Conservation (phyloP, 1,284 basidiomycete species). For the Sporisorium reilianum region DNA sequence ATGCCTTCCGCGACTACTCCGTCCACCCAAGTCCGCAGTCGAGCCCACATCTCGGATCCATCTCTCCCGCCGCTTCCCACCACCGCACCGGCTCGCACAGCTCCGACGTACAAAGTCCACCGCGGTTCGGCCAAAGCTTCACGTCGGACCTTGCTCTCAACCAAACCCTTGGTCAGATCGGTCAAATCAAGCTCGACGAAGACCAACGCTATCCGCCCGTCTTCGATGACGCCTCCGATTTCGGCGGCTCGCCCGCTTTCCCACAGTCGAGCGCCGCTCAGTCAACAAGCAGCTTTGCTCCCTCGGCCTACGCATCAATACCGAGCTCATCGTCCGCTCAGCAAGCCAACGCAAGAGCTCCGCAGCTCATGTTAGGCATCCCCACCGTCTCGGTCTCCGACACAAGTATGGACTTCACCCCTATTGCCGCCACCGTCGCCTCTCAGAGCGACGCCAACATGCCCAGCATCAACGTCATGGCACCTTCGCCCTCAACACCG, state of each 20-base stretch:
- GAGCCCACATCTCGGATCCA: constrained; percentile 25
- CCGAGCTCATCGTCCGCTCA: constrained; percentile 6
- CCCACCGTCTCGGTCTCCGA: constrained; percentile 43
- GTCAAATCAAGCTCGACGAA: constrained; percentile 46
- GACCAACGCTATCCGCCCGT: constrained; percentile 31
- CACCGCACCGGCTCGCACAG: constrained; percentile 34
- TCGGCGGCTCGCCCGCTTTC: constrained; percentile 23
- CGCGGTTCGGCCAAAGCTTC: constrained; percentile 12
- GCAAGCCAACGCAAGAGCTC: constrained; percentile 8
- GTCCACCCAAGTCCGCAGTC: constrained; percentile 40
- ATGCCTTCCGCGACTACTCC: constrained; percentile 32
- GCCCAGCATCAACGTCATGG: constrained; percentile 56
- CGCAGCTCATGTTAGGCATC: constrained; percentile 44
- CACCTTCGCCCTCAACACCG: constrained; percentile 47
- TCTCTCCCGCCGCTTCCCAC: constrained; percentile 30
- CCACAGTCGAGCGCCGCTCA: constrained; percentile 5
- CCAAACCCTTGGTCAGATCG: constrained; percentile 41
- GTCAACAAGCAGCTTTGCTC: constrained; percentile 1
- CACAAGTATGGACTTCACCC: constrained; percentile 38
- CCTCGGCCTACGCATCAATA: constrained; percentile 11
- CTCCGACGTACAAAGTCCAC: constrained; percentile 35
- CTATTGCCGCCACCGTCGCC: constrained; percentile 16
- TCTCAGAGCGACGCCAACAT: constrained; percentile 19
- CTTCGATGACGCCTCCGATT: constrained; percentile 35
- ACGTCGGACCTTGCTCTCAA: constrained; percentile 25